These are phyloP conservation scores for Dendrocalamus sinicus DNA, from an alignment of 176 grass and related monocot genomes.

Conservation along the genomic window DNA sequence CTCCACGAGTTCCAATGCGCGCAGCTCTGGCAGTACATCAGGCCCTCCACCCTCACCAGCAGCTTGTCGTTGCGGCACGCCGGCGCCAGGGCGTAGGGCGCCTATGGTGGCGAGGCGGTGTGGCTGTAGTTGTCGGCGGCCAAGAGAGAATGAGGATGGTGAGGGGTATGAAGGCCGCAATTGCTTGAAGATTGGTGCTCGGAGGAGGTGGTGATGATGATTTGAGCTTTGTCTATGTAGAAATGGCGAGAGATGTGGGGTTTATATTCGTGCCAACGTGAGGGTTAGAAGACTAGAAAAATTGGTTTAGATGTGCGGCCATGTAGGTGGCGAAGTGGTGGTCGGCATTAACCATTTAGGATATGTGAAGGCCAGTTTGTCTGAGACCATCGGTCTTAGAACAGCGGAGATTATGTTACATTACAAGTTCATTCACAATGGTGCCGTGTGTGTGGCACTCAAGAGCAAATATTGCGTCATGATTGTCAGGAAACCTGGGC, in stretches of 20 bases:
- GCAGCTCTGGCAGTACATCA: conserved; percentile 76
- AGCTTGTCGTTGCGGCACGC: conserved; percentile 25
- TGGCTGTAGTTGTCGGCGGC: conserved; percentile 1
- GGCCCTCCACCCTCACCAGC: conserved; percentile 57
- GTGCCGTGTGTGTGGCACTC: not conserved
- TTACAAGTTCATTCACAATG: not conserved
- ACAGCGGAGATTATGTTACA: too few relatives aligned
- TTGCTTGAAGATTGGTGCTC: not conserved
- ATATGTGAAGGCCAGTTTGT: conserved; percentile 56
- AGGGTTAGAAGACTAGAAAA: not conserved
- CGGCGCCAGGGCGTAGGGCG: not conserved
- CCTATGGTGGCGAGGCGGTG: not conserved
- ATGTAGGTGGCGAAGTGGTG: conserved; percentile 34
- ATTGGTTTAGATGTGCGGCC: conserved; percentile 49
- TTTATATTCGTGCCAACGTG: conserved; percentile 36
- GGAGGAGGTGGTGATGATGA: not conserved
- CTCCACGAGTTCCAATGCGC: conserved; percentile 36
- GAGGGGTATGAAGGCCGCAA: conserved; percentile 33
- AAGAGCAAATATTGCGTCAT: not conserved
- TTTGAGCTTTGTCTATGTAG: not conserved
- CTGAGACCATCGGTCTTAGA: not conserved
- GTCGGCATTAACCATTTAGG: not conserved
- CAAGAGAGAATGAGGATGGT: conserved; percentile 43
- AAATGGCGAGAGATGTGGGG: not conserved
- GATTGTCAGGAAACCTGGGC: not conserved